Conservation (phyloP, 2,329 filamentous ascomycete species). For the Diaporthe vaccinii region DNA sequence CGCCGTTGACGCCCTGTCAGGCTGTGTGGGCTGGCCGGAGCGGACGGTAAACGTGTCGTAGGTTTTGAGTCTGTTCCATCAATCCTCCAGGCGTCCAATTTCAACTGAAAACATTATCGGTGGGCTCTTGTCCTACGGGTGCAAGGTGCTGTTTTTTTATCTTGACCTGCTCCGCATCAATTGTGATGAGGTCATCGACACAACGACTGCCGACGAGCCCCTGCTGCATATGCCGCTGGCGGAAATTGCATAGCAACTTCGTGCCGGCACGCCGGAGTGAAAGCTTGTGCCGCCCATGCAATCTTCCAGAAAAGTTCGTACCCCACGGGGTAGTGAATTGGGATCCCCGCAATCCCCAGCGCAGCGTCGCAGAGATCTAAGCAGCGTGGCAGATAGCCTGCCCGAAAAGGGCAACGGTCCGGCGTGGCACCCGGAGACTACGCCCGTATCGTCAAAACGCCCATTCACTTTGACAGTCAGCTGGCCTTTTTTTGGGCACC, state of each 20-base stretch:
- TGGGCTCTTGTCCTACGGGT: not conserved
- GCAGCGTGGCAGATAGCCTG: not conserved
- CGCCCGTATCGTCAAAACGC: conserved; percentile 14
- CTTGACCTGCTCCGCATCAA: not conserved
- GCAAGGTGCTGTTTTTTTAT: not conserved
- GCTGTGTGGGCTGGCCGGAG: not conserved
- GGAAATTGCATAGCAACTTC: conserved; percentile 6
- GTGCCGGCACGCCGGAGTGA: conserved; percentile 3
- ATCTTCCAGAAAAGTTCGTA: conserved; percentile 4
- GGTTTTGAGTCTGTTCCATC: not conserved
- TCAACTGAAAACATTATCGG: not conserved
- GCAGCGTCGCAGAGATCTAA: conserved; percentile 19
- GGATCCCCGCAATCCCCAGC: conserved; percentile 6
- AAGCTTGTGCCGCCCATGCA: not conserved
- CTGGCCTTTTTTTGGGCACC: conserved; percentile 21
- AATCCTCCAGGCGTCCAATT: not conserved
- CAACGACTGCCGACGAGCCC: conserved; percentile 5
- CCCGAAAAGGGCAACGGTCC: conserved; percentile 30
- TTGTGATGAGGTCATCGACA: conserved; percentile 1
- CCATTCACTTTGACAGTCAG: conserved; percentile 13
- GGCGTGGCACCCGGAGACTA: conserved; percentile 24
- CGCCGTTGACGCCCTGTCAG: not conserved
- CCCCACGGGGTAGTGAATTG: conserved; percentile 24
- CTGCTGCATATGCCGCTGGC: conserved; percentile 14
- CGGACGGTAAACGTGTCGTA: not conserved